Evolutionary conservation across 1,284 basidiomycete genomes (phyloP).

Genomic region (Exobasidium rhododendri): DNA sequence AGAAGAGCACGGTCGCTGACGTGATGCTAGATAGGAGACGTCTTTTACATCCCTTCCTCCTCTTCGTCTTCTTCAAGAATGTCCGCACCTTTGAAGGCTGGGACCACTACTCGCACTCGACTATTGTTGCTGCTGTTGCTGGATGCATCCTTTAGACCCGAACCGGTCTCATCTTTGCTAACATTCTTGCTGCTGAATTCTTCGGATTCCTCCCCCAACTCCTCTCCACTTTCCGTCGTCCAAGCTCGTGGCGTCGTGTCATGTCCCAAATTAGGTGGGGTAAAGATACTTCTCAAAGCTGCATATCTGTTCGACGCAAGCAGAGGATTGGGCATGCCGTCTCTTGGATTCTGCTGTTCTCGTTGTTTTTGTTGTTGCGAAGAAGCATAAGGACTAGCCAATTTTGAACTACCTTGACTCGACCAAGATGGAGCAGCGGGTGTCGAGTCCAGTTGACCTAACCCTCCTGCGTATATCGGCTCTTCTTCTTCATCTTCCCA

Average conservation of each 20-base stretch:
- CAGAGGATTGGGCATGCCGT: not conserved
- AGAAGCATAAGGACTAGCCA: not conserved
- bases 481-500: conserved; percentile 48
- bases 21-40: too few species aligned
- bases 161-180: not conserved
- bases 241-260: conserved; percentile 12
- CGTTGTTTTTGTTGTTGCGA: not conserved
- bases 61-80: conserved; percentile 14
- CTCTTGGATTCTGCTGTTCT: not conserved
- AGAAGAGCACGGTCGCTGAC: too few species aligned
- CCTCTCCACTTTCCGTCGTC: not conserved
- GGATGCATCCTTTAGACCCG: not conserved
- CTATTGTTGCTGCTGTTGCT: not conserved
- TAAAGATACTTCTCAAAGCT: conserved; percentile 33
- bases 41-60: too few species aligned
- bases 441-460: conserved; percentile 37
- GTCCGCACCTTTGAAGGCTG: conserved; percentile 8
- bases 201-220: not conserved
- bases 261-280: conserved; percentile 24
- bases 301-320: conserved; percentile 25
- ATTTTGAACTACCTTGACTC: not conserved
- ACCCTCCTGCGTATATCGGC: conserved; percentile 36
- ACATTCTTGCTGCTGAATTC: not conserved
- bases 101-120: conserved; percentile 3
- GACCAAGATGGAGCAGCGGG: not conserved